These are phyloP conservation scores for Inonotus obliquus DNA, from an alignment of 1,284 basidiomycete genomes.

Conservation along the genomic window DNA sequence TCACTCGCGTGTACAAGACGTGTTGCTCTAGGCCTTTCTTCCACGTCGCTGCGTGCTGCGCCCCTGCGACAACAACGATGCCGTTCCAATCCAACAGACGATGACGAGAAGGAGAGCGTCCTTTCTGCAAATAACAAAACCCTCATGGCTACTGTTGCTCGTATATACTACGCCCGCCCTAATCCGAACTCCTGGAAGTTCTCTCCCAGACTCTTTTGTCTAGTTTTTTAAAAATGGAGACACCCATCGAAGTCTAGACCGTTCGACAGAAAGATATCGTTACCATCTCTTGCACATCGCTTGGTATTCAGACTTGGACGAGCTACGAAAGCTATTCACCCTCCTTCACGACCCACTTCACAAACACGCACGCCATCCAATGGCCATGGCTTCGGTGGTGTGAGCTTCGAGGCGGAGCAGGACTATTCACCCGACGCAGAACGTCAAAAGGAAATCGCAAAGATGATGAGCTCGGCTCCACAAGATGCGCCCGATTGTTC, in stretches of 20 bases:
- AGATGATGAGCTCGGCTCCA: conserved; percentile 24
- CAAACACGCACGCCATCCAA: conserved; percentile 51
- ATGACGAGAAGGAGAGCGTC: conserved; percentile 73
- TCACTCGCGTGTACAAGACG: not conserved
- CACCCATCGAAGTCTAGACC: no score
- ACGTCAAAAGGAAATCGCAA: conserved; percentile 18
- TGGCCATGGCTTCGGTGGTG: conserved; percentile 43
- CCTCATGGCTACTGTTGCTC: conserved; percentile 68
- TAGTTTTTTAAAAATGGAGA: no score
- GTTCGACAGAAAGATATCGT: no score
- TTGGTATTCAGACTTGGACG: conserved; percentile 59
- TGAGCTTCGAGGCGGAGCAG: no score
- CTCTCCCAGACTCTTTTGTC: no score
- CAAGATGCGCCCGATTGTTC: conserved; percentile 23
- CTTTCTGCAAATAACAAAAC: conserved; percentile 69
- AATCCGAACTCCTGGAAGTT: conserved; percentile 78
- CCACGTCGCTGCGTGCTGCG: not conserved
- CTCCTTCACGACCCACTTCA: conserved; percentile 35
- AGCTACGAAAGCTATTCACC: conserved; percentile 68
- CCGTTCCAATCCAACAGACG: conserved; percentile 63
- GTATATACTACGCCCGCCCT: conserved; percentile 85
- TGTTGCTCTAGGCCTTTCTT: not conserved
- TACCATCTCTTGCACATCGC: not conserved
- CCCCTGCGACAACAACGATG: conserved; percentile 43
- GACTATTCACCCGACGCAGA: conserved; percentile 29